Evolutionary conservation across 331 rosid genomes (phyloP).

Genomic region (Pyracantha coccinea): DNA sequence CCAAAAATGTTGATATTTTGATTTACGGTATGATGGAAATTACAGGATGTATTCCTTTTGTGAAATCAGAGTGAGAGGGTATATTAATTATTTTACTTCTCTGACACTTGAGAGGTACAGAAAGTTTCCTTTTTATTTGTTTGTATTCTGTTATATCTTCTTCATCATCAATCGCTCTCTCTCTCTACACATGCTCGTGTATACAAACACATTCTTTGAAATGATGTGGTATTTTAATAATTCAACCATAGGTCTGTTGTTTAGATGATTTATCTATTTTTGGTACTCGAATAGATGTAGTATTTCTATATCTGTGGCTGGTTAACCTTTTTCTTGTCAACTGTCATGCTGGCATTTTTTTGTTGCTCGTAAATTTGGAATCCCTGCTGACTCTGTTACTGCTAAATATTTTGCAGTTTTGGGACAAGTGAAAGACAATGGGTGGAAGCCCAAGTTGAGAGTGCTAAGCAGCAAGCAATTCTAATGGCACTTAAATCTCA

Average conservation of each 20-base stretch:
- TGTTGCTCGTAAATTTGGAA: neutral
- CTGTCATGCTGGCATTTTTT: neutral
- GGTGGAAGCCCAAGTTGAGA: slow-evolving; percentile 99
- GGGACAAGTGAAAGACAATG: slow-evolving; percentile 99
- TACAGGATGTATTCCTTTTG: neutral
- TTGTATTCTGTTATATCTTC: neutral
- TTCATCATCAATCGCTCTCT: too few relatives aligned
- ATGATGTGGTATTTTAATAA: neutral
- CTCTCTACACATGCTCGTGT: too few relatives aligned
- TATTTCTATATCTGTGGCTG: neutral
- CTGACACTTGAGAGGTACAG: neutral
- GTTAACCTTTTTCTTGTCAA: neutral
- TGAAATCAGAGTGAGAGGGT: neutral
- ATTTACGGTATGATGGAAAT: neutral
- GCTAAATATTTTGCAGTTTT: slow-evolving; percentile 43
- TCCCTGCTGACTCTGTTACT: neutral
- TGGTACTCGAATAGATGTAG: neutral
- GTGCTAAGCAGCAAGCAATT: slow-evolving; percentile 92
- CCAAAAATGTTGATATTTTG: neutral
- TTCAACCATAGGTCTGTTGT: neutral
- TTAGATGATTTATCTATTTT: neutral
- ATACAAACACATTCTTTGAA: neutral
- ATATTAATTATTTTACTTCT: neutral
- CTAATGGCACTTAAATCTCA: slow-evolving; percentile 74
- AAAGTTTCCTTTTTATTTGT: too few relatives aligned